Conservation (phyloP, 371 early-diverging fungal species). For the Syncephalastrum monosporum region DNA sequence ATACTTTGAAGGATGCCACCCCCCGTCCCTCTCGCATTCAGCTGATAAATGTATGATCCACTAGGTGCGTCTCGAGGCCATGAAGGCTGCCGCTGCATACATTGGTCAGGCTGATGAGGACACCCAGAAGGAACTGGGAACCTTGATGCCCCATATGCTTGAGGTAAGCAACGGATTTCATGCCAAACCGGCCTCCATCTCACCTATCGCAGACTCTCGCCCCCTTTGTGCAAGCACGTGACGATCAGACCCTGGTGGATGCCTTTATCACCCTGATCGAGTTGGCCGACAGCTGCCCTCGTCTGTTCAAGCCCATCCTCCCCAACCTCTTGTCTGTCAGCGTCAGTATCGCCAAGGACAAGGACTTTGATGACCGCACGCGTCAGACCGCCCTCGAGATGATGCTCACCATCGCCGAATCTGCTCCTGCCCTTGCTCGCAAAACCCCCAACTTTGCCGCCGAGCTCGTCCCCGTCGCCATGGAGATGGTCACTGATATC, state of each 20-base stretch:
- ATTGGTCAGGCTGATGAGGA: slow-evolving; percentile 67
- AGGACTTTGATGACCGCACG: slow-evolving; percentile 68
- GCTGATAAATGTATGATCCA: slow-evolving; percentile 5
- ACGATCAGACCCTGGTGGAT: slow-evolving; percentile 75
- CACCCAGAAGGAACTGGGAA: slow-evolving; percentile 55
- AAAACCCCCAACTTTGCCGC: slow-evolving; percentile 77
- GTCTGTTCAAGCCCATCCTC: slow-evolving; percentile 77
- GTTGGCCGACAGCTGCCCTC: slow-evolving; percentile 79
- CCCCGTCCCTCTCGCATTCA: not conserved
- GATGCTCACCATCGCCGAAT: slow-evolving; percentile 85
- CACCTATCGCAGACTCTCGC: slow-evolving; percentile 28
- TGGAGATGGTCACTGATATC: slow-evolving; percentile 92
- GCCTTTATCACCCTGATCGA: slow-evolving; percentile 83
- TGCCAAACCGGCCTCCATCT: not conserved
- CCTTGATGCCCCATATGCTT: slow-evolving; percentile 82
- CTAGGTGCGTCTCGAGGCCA: slow-evolving; percentile 81
- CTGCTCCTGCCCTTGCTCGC: slow-evolving; percentile 81
- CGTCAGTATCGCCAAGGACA: slow-evolving; percentile 75
- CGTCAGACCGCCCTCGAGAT: slow-evolving; percentile 90
- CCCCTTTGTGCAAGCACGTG: slow-evolving; percentile 57
- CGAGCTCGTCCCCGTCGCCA: slow-evolving; percentile 76
- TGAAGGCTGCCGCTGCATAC: slow-evolving; percentile 85
- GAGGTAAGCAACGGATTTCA: slow-evolving; percentile 41
- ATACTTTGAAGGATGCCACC: too few species aligned
- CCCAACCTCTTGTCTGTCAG: slow-evolving; percentile 73